Conservation (phyloP, 2,329 filamentous ascomycete genomes). For the Cadophora malorum region DNA sequence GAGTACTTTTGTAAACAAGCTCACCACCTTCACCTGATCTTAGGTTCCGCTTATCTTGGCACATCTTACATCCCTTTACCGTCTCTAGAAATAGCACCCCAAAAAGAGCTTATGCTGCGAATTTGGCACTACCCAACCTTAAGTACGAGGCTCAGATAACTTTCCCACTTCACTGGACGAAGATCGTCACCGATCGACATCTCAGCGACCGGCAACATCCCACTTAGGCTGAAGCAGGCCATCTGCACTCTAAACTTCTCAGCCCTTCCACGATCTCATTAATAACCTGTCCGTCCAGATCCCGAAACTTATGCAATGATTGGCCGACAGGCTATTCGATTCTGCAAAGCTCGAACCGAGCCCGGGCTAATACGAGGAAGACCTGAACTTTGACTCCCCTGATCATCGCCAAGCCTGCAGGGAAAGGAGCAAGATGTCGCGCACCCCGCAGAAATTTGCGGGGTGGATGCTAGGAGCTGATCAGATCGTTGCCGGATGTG, state of each 20-base stretch:
- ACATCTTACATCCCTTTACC: not conserved
- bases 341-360: not conserved
- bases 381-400: not conserved
- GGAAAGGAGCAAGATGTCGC: not conserved
- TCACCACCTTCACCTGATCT: not conserved
- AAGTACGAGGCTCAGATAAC: not conserved
- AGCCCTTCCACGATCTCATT: not conserved
- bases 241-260: not conserved
- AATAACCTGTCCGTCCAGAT: not conserved
- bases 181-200: slow-evolving; percentile 7
- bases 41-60: not conserved
- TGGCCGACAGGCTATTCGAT: not conserved
- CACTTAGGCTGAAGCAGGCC: slow-evolving; percentile 7
- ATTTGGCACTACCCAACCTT: not conserved
- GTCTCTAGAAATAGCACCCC: slow-evolving; percentile 3
- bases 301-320: not conserved
- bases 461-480: not conserved
- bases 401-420: slow-evolving; percentile 10
- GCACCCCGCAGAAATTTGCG: not conserved
- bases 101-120: not conserved
- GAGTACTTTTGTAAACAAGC: not conserved
- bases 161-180: not conserved
- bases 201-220: not conserved
- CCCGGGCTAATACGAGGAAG: not conserved
- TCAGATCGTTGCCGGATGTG: slow-evolving; percentile 5